Percentiles rank a stretch among this genome's conserved stretches.
Evolutionary conservation across 2,329 filamentous ascomycete species (phyloP).

Genomic region (Diaporthe humulicola): DNA sequence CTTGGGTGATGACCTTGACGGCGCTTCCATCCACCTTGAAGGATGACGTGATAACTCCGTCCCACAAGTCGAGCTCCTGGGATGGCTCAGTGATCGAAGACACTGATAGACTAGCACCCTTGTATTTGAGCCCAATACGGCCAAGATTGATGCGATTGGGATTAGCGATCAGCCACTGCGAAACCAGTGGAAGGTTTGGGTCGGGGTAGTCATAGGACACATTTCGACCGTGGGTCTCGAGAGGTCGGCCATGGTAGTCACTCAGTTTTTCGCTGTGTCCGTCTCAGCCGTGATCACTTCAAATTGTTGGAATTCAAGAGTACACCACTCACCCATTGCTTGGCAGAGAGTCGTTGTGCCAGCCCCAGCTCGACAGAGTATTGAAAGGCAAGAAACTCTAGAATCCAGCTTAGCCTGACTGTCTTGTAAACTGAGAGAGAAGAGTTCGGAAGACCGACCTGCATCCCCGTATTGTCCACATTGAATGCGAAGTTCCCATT

Average conservation of each 20-base stretch:
- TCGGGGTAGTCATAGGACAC: constrained; percentile 55
- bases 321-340: constrained; percentile 45
- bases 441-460: neutral
- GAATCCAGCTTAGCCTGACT: neutral
- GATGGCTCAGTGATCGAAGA: constrained; percentile 13
- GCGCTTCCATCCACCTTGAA: neutral
- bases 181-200: constrained; percentile 51
- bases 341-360: constrained; percentile 56
- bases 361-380: constrained; percentile 51
- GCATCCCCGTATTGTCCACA: constrained; percentile 59
- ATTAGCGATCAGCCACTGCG: constrained; percentile 67
- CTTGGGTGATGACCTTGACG: constrained; percentile 11
- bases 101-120: constrained; percentile 47
- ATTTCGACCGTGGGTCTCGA: constrained; percentile 52
- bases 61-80: constrained; percentile 6
- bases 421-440: no score
- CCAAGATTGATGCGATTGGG: constrained; percentile 60
- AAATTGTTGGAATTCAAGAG: neutral
- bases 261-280: constrained; percentile 44
- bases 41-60: neutral
- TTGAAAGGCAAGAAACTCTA: constrained; percentile 50
- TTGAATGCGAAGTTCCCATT: constrained; percentile 63
- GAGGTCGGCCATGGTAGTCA: constrained; percentile 51
- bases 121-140: constrained; percentile 56
- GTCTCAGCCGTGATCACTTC: neutral